These are phyloP conservation scores for Russula foetens DNA, from an alignment of 768 basidiomycete species.

Conservation along the genomic window DNA sequence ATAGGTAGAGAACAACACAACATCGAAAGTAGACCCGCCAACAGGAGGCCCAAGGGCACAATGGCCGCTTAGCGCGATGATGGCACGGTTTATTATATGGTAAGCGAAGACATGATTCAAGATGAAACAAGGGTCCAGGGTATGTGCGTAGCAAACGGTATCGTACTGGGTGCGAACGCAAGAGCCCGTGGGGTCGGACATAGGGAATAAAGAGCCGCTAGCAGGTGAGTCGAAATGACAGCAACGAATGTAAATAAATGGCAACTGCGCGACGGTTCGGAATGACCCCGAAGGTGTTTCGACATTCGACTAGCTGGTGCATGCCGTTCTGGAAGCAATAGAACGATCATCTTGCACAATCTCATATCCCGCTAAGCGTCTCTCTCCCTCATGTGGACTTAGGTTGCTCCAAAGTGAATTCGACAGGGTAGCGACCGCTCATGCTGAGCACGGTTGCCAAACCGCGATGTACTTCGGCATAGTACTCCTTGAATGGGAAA, in stretches of 20 bases:
- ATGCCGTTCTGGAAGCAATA: neutral
- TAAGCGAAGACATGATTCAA: neutral
- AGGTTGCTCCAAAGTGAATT: conserved; percentile 31
- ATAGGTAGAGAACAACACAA: no score
- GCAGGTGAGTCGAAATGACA: neutral
- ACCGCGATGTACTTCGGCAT: conserved; percentile 67
- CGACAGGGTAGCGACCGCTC: conserved; percentile 49
- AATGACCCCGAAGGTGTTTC: neutral
- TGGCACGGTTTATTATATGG: neutral
- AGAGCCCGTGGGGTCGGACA: neutral
- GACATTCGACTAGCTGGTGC: neutral
- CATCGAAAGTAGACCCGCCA: no score
- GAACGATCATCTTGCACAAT: neutral
- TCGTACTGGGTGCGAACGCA: neutral
- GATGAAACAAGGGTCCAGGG: neutral
- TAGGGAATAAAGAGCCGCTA: neutral
- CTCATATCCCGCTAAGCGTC: neutral
- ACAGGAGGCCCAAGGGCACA: no score
- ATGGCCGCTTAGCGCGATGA: no score
- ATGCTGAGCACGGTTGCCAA: conserved; percentile 61
- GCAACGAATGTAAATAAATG: no score
- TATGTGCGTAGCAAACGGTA: neutral
- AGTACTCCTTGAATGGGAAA: conserved; percentile 65
- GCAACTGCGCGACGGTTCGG: neutral
- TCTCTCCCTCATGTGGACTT: neutral